Base-by-base conservation (phyloP, 805 yeast species). In the Starmera quercuum region DNA sequence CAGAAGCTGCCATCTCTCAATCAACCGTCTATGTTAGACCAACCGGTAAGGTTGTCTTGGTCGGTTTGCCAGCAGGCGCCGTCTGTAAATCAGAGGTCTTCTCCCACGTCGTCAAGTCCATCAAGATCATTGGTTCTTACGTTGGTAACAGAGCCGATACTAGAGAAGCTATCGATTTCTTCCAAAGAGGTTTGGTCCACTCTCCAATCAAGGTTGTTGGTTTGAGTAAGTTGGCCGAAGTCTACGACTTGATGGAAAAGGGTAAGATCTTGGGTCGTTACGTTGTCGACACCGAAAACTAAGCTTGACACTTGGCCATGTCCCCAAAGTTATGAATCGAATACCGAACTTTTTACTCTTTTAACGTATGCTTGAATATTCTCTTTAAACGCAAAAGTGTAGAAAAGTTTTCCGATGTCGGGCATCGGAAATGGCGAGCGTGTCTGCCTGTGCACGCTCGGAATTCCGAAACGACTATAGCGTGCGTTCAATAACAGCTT, bases 61-160 rank as follows among this genome's bases (percentile, higher is more conserved):
- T 80, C 35, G 86, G 87, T 38, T 64, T 84, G 46, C 95, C 95
- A 42, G 84, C 86, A 10, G 75, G 76, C 46, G 86, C 90, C 35
- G 71, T 71, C 53, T 73, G 73, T 45, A 66, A 68, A 41, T 74
- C 85, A 13, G 68, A 74, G 30, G 82, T 84, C 31, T 79, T 83
- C 62, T 64, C 68, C 29, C 75, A 81, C 28, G 94, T 84, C 34
- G 78, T 81, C 43, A 80, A 72, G 58, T 74, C 83, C 26, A 66
- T 82, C 54, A 65, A 66, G 51, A 77, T 84, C 56, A 72, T 68
- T 55, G 94, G 92, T 40, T 83, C 94, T 19, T 83, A 82, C 51
- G 95, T 85, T 37, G 95, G 95, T 42, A 83, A 82, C 73, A 78
- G 94, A 61, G 82, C 81, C 36, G 95, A 85, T 59, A 73, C 90